These are phyloP conservation scores for Botrytis porri DNA, from an alignment of 2,329 filamentous ascomycete species.

Conservation along the genomic window DNA sequence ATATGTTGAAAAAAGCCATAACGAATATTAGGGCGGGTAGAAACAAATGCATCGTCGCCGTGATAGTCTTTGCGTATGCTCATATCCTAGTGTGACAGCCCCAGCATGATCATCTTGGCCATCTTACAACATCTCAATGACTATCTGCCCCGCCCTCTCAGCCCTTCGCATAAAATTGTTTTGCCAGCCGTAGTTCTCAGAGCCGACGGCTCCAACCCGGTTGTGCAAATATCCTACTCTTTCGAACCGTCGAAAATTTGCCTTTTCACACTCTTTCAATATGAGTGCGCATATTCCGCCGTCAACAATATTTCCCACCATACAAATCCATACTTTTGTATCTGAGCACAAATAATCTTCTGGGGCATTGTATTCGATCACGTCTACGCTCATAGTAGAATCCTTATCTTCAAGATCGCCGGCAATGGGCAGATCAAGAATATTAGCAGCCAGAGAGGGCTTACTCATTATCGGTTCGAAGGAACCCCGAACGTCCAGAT, in stretches of 20 bases:
- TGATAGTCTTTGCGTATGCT: not conserved
- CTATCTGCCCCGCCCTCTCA: not conserved
- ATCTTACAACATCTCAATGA: not conserved
- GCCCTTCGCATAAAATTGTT: not conserved
- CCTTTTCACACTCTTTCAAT: not conserved
- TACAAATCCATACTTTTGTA: not conserved
- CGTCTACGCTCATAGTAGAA: not conserved
- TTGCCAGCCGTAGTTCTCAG: not conserved
- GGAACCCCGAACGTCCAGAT: not conserved
- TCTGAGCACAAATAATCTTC: not conserved
- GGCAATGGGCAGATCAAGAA: not conserved
- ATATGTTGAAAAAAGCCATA: not conserved
- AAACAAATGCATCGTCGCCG: not conserved
- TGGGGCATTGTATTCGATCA: not conserved
- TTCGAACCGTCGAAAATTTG: not conserved
- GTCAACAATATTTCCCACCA: not conserved
- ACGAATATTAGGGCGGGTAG: not conserved
- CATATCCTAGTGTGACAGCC: not conserved
- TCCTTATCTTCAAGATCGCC: not conserved
- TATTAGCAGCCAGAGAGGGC: not conserved
- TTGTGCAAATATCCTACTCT: constrained; percentile 5
- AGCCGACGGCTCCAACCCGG: not conserved
- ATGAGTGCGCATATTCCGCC: not conserved
- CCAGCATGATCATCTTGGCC: not conserved
- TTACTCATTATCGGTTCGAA: not conserved